Evolutionary conservation across 106 monocot species (phyloP), one percentile per base, ranked within the genome.

Genomic region (Dioscorea dumetorum): DNA sequence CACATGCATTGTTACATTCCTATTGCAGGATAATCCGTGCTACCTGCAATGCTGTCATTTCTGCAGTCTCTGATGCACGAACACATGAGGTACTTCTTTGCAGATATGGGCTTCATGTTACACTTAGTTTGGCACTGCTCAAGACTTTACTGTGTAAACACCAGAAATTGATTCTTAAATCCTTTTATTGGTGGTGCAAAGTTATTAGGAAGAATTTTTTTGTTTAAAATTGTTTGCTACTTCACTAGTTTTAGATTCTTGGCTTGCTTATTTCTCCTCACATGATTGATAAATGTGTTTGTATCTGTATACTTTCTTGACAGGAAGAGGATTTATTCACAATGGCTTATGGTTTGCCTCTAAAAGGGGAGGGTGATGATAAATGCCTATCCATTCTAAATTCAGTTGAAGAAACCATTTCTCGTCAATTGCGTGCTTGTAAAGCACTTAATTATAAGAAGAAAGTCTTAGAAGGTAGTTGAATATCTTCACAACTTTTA

Each of bases 261-360:
- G 41, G 10, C 41, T 41, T 8, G 3, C 6, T 41, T 41, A 1
- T 41, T 41, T 41, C 41, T 41, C 41, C 41, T 41, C 10, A 41
- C 41, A 41, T 41, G 6, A 41, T 41, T 5, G 9, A 41, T 41
- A 41, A 41, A 41, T 41, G 41, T 41, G 41, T 41, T 41, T 41
- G 41, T 41, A 41, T 41, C 41, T 49, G 22, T 72, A 13, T 49
- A 22, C 24, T 17, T 66, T 66, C 33, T 62, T 78, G 58, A 70
- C 73, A 99, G 99, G 99, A 99, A 76, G 99, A 99, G 66, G 99
- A 93, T 70, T 74, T 99, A 60, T 93, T 99, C 48, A 81, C 87
- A 54, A 80, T 90, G 81, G 79, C 90, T 21, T 90, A 81, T 85
- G 93, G 93, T 28, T 77, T 99, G 74, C 93, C 99, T 62, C 80